phyloP scores from a whole-genome alignment of 2,329 filamentous ascomycete genomes.

The Arthrobotrys pseudoclavata region DNA sequence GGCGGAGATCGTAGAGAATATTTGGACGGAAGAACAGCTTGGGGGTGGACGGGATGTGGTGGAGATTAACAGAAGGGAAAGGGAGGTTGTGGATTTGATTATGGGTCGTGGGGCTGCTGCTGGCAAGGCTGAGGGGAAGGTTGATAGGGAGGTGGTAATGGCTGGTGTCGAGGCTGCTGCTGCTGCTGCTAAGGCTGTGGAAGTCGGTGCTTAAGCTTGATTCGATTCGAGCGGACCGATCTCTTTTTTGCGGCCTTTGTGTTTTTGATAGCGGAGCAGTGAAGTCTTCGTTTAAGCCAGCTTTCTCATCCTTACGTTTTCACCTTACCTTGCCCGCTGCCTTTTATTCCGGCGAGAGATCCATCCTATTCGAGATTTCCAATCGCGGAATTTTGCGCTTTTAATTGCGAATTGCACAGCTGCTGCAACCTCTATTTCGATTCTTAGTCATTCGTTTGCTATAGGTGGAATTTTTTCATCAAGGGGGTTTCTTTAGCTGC shows the following conservation, averaged over 20 bases:
- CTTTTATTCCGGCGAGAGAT: background rate
- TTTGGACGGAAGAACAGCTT: slow-evolving; percentile 93
- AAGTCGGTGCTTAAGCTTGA: slow-evolving; percentile 42
- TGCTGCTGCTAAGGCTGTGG: slow-evolving; percentile 30
- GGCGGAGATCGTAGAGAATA: slow-evolving; percentile 72
- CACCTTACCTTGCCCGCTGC: background rate
- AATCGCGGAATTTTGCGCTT: background rate
- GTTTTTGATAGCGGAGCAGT: slow-evolving; percentile 3
- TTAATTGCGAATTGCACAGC: background rate
- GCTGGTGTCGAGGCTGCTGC: slow-evolving; percentile 14
- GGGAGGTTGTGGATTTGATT: slow-evolving; percentile 40
- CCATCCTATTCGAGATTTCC: background rate
- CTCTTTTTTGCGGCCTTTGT: background rate
- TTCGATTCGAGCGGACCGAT: background rate
- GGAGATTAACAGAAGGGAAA: slow-evolving; percentile 42
- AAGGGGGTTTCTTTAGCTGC: background rate
- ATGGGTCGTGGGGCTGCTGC: slow-evolving; percentile 37
- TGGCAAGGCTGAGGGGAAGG: background rate
- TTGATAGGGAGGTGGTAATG: slow-evolving; percentile 34
- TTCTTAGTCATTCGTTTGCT: slow-evolving; percentile 20
- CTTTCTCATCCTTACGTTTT: background rate
- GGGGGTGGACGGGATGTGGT: slow-evolving; percentile 72
- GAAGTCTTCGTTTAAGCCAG: background rate
- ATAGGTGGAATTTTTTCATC: background rate
- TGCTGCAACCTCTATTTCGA: background rate